Conservation (phyloP, 257 asterid species). For the Petunia axillaris region DNA sequence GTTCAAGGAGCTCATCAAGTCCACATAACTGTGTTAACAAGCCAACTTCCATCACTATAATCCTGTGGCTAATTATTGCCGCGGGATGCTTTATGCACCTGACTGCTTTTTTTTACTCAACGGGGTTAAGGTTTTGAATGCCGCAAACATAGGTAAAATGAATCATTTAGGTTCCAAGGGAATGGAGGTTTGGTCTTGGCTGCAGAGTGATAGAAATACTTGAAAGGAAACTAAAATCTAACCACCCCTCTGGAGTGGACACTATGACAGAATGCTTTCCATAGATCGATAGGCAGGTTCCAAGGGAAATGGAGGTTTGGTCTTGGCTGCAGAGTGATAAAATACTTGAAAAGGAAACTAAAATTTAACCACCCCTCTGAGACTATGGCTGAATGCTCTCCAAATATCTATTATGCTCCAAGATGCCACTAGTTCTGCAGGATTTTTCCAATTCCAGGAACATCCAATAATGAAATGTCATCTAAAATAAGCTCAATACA, state of each 20-base stretch:
- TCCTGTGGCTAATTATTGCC: background rate
- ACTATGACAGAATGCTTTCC: too few relatives aligned
- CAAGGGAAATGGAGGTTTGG: background rate
- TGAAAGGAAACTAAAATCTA: background rate
- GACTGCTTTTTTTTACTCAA: too few relatives aligned
- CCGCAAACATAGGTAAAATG: background rate
- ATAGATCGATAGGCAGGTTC: too few relatives aligned
- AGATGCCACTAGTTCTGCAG: background rate
- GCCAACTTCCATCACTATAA: constrained; percentile 4
- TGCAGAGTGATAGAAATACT: background rate
- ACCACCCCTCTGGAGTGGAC: too few relatives aligned
- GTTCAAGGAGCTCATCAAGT: constrained; percentile 2
- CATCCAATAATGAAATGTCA: background rate
- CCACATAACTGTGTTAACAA: background rate
- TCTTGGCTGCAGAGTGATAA: background rate
- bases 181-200: background rate
- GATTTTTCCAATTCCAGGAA: background rate
- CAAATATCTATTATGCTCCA: constrained; percentile 11
- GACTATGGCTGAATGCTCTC: constrained; percentile 12
- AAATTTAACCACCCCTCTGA: background rate
- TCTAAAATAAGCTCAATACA: background rate
- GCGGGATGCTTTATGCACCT: too few relatives aligned
- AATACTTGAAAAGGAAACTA: background rate
- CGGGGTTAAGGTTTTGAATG: background rate
- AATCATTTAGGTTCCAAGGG: constrained; percentile 3